These are phyloP conservation scores for Pseudogymnoascus sp. DNA, from an alignment of 2,329 filamentous ascomycete species.

Conservation along the genomic window DNA sequence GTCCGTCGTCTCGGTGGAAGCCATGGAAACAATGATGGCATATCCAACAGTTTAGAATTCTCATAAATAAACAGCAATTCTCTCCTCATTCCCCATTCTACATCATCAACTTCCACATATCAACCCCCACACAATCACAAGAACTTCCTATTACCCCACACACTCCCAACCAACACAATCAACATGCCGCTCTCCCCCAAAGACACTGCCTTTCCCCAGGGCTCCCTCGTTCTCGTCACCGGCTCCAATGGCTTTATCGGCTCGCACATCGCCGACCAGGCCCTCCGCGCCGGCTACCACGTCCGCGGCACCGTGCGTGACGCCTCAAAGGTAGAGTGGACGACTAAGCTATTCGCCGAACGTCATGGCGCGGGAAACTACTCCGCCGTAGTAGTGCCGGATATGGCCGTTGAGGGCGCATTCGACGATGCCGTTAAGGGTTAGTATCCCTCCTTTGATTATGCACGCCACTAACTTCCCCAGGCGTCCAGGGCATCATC, in stretches of 20 bases:
- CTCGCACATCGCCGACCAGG: slow-evolving; percentile 33
- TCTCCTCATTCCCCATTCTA: background rate
- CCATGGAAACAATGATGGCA: background rate
- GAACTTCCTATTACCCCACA: background rate
- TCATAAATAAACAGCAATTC: background rate
- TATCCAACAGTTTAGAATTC: background rate
- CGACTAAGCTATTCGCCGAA: slow-evolving; percentile 26
- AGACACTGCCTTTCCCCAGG: slow-evolving; percentile 18
- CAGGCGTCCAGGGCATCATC: slow-evolving; percentile 27
- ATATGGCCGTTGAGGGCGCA: slow-evolving; percentile 27
- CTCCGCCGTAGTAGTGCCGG: slow-evolving; percentile 29
- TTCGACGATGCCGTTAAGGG: slow-evolving; percentile 26
- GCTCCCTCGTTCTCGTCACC: slow-evolving; percentile 34
- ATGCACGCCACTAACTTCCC: background rate
- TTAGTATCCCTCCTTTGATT: background rate
- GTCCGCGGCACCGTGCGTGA: slow-evolving; percentile 39
- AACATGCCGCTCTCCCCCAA: background rate
- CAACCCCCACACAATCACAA: background rate
- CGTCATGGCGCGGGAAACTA: slow-evolving; percentile 31
- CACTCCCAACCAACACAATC: background rate
- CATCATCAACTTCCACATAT: background rate
- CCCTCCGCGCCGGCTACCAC: slow-evolving; percentile 33
- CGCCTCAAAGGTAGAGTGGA: slow-evolving; percentile 28
- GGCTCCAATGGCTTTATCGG: slow-evolving; percentile 36
- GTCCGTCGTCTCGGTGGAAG: background rate